Conservation (phyloP, 805 yeast genomes). For the Dipodascus geniculatus region DNA sequence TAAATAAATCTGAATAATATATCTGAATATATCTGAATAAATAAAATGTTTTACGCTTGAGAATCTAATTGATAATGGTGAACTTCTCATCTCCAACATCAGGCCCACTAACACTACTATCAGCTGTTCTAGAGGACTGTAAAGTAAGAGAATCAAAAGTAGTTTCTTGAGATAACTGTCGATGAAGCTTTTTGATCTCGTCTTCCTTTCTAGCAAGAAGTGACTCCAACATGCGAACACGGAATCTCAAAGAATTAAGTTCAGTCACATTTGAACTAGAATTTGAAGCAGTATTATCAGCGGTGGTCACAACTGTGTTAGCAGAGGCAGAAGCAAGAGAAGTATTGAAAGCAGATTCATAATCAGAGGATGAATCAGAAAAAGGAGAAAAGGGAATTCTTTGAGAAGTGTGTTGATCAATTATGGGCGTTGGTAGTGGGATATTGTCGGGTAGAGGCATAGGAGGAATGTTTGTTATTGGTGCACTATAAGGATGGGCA, state of each 20-base stretch:
- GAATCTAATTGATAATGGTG: neutral
- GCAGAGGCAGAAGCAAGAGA: neutral
- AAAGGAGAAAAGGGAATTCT: neutral
- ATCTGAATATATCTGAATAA: too few relatives aligned
- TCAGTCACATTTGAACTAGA: neutral
- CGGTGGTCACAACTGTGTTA: neutral
- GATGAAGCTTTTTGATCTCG: neutral
- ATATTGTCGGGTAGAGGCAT: neutral
- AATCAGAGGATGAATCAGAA: neutral
- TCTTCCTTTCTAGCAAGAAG: neutral
- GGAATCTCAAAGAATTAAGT: neutral
- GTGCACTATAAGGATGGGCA: neutral
- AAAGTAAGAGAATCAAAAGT: neutral
- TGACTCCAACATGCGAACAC: neutral
- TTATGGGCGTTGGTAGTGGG: neutral
- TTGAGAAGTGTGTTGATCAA: neutral
- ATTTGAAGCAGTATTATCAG: neutral
- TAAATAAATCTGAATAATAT: too few relatives aligned
- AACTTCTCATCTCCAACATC: neutral
- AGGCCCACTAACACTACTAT: neutral
- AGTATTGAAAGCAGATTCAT: neutral
- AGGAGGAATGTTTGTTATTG: neutral
- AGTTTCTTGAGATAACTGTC: neutral
- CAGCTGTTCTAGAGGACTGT: neutral
- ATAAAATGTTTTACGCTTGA: too few relatives aligned